Evolutionary conservation across 129 eudicot species (phyloP), one percentile per base, ranked within the genome.

Genomic region (Flaveria linearis): DNA sequence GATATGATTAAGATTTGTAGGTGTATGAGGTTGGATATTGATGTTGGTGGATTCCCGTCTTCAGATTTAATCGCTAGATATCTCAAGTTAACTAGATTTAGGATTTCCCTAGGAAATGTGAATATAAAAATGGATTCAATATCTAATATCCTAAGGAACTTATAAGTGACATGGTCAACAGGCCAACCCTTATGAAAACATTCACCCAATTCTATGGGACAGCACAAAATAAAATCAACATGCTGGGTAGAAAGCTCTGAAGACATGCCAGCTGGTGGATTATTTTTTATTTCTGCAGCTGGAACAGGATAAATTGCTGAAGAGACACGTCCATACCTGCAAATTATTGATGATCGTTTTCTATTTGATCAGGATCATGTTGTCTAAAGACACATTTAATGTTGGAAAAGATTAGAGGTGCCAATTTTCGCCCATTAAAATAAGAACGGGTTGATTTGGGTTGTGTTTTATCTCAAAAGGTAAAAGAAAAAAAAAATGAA

Each of bases 51-150:
- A 9, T 70, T 60, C 23, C 60, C 60, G 18, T 42, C 52, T 46
- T 56, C 47, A 16, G 49, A 65, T 69, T 61, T 71, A 71, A 80
- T 25, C n/a, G 77, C 84, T 63, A 87, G 73, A 76, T 75, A 84
- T 43, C 85, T 83, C 64, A 86, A 74, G 41, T 77, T 76, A 73
- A 69, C 49, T 17, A 80, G 79, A 2, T 71, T 8, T 71, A 45
- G 23, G 64, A 76, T 41, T 30, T 80, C 82, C 36, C 2, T 52
- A 13, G 84, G 82, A 72, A 76, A 80, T 20, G 49, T 14, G 53
- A 36, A 26, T 26, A 71, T 71, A 16, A 14, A 64, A 15, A 42
- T 49, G 76, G 74, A 64, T 15, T 62, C 74, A 16, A 84, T 68
- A 45, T 76, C 82, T 74, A 84, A 50, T 47, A 80, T 73, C 41